Percentiles rank a stretch among this genome's conserved stretches.
phyloP scores from a whole-genome alignment of 1,284 basidiomycete species.

The Apiotrichum sp. region DNA sequence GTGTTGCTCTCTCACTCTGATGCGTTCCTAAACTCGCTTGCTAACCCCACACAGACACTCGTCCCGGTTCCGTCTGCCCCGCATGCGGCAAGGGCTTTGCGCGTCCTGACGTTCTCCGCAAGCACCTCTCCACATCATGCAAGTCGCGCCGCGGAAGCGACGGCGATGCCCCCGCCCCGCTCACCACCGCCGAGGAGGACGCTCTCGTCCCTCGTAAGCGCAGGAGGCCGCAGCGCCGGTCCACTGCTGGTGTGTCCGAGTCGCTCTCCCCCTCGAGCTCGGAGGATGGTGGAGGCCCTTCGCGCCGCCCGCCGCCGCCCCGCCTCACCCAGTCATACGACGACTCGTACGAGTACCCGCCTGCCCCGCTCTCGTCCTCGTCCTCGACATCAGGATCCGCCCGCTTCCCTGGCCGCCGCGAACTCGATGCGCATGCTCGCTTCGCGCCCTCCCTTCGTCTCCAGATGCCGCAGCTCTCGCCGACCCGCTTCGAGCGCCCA shows the following conservation, averaged over 20 bases:
- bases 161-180: constrained; percentile 13
- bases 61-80: constrained; percentile 15
- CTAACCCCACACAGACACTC: constrained; percentile 8
- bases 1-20: too few relatives aligned
- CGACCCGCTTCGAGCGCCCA: background rate
- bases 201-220: constrained; percentile 19
- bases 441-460: background rate
- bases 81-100: constrained; percentile 22
- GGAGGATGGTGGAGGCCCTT: background rate
- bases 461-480: constrained; percentile 2
- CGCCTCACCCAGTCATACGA: background rate
- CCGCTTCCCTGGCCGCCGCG: background rate
- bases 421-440: constrained; percentile 2
- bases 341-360: background rate
- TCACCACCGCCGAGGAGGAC: constrained; percentile 18
- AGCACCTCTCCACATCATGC: constrained; percentile 21
- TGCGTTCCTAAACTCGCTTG: too few relatives aligned
- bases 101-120: constrained; percentile 20
- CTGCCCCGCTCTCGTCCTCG: background rate
- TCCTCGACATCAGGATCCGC: background rate
- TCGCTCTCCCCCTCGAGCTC: background rate
- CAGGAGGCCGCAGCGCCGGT: constrained; percentile 14
- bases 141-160: constrained; percentile 17
- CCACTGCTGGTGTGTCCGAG: background rate
- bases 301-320: background rate